Evolutionary conservation across 2,329 filamentous ascomycete genomes (phyloP).

Genomic region (Colletotrichum liaoningense): DNA sequence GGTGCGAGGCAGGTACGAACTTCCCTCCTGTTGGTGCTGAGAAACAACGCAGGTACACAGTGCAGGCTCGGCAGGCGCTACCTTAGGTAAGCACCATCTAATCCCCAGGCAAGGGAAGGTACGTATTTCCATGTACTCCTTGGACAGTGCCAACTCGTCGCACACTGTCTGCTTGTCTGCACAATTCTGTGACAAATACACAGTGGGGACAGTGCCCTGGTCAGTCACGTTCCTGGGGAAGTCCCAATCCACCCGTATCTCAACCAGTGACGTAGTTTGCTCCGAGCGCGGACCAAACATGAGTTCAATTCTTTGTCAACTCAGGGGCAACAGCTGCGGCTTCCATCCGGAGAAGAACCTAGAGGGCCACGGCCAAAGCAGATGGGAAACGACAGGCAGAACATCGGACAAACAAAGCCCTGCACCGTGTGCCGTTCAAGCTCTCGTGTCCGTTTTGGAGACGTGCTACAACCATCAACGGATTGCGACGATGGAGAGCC

Average conservation of each 20-base stretch:
- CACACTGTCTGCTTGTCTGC: constrained; percentile 5
- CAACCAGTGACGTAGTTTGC: constrained; percentile 23
- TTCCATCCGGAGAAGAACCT: background rate
- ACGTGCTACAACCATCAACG: constrained; percentile 11
- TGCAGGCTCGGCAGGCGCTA: background rate
- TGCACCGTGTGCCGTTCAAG: background rate
- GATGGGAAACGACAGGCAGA: background rate
- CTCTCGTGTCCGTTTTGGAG: constrained; percentile 2
- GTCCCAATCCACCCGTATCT: constrained; percentile 23
- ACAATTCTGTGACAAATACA: constrained; percentile 8
- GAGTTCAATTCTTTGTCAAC: constrained; percentile 12
- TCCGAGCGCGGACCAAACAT: constrained; percentile 7
- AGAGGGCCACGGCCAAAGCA: background rate
- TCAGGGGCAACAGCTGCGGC: constrained; percentile 4
- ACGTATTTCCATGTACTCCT: background rate
- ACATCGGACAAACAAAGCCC: constrained; percentile 6
- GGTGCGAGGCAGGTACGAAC: background rate
- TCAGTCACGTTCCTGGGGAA: constrained; percentile 25
- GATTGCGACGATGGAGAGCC: constrained; percentile 25
- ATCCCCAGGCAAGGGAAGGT: background rate
- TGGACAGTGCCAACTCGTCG: background rate
- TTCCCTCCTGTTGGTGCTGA: constrained; percentile 18
- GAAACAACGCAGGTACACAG: constrained; percentile 15
- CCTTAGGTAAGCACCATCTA: background rate
- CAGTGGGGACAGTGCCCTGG: constrained; percentile 21